Evolutionary conservation across 2,329 filamentous ascomycete species (phyloP).

Genomic region (Colletotrichum lentis): DNA sequence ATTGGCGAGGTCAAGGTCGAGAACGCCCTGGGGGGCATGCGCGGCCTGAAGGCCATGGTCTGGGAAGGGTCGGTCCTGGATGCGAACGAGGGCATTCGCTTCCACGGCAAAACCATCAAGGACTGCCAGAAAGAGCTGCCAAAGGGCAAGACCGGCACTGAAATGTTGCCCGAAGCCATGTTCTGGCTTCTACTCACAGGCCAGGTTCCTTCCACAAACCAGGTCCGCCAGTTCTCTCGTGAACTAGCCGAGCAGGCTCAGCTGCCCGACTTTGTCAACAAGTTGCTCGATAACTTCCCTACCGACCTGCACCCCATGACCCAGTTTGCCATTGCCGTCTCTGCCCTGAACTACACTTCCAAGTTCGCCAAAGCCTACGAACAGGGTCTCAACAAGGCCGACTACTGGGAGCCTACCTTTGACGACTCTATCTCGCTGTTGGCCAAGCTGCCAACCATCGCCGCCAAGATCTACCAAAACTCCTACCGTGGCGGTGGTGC

Average conservation of each 20-base stretch:
- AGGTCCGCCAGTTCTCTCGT: slow-evolving; percentile 83
- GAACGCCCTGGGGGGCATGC: slow-evolving; percentile 95
- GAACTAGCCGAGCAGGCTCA: slow-evolving; percentile 87
- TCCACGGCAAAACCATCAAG: slow-evolving; percentile 97
- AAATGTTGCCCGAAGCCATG: slow-evolving; percentile 99
- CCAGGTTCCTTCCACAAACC: slow-evolving; percentile 81
- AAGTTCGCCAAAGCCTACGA: slow-evolving; percentile 94
- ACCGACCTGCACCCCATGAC: slow-evolving; percentile 96
- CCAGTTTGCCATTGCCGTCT: slow-evolving; percentile 93
- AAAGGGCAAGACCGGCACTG: slow-evolving; percentile 89
- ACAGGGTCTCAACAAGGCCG: slow-evolving; percentile 87
- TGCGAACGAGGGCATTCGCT: slow-evolving; percentile 95
- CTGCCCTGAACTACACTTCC: slow-evolving; percentile 93
- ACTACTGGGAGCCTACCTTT: slow-evolving; percentile 99
- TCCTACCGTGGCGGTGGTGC: slow-evolving; percentile 78
- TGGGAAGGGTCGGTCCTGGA: slow-evolving; percentile 99
- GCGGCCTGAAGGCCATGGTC: slow-evolving; percentile 95
- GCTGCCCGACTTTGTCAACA: slow-evolving; percentile 82
- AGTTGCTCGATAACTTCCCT: slow-evolving; percentile 91
- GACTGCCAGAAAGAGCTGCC: slow-evolving; percentile 94
- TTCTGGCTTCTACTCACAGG: slow-evolving; percentile 98
- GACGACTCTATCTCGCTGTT: slow-evolving; percentile 94
- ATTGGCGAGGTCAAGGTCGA: slow-evolving; percentile 94
- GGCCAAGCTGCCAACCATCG: slow-evolving; percentile 95
- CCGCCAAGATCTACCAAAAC: slow-evolving; percentile 97